Evolutionary conservation across 352 stramenopile genomes (phyloP), one percentile per base, ranked within the genome.

Genomic region (Phytophthora pinifolia): DNA sequence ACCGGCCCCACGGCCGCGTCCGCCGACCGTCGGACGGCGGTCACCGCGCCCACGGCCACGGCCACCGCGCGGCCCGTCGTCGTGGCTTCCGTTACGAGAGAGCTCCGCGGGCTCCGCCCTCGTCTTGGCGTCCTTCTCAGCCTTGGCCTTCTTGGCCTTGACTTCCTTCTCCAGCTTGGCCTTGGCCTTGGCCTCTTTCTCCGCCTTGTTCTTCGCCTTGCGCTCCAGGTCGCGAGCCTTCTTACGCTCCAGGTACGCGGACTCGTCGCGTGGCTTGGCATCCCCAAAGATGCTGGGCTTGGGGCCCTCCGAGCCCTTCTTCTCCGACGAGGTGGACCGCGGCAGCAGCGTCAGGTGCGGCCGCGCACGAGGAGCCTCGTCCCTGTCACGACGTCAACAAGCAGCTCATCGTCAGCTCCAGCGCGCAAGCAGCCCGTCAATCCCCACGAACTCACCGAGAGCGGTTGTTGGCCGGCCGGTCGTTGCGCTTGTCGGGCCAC

Each of bases 221-320:
- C 45, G 51, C 45, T 76, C 70, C 25, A 51, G 25, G 33, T 77
- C 62, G 10, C 42, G 51, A 31, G 68, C 50, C 38, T 83, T 88
- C 67, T 86, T 82, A 33, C 79, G 83, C 56, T 90, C 83, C 9
- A 72, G 65, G 53, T 91, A 88, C 46, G 65, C 76, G 7, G 45
- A 29, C 34, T 94, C 83, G 33, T 94, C 84, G 29, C 81, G 84
- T 3, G 86, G 83, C 66, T 94, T 96, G 15, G 86, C 86, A n/a
- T 92, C 75, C 13, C 86, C 86, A 46, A 96, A 96, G 48, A 89
- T 86, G 61, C 65, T 92, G 15, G 74, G 60, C 37, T 81, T 88
- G 41, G 72, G 49, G 14, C 42, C 54, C 27, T 72, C 59, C 27
- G 60, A 46, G 14, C 74, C 60, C 33, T 70, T 55, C 27, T 62